Evolutionary conservation across 2,329 filamentous ascomycete species (phyloP).

Genomic region (Fusarium camptoceras): DNA sequence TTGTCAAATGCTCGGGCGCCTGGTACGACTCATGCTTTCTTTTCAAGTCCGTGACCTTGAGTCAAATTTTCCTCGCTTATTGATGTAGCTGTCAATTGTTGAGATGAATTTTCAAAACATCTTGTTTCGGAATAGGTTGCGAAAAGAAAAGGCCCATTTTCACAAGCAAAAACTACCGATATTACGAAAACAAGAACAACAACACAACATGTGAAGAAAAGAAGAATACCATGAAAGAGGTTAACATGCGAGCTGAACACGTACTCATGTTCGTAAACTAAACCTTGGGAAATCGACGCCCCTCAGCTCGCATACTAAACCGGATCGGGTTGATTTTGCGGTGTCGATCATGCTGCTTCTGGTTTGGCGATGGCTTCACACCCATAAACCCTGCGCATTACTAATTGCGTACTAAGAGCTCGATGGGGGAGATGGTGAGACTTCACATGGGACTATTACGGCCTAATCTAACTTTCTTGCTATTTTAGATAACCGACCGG

Average conservation of each 20-base stretch:
- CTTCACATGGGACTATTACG: not conserved
- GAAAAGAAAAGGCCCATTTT: conserved; percentile 22
- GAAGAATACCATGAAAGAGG: not conserved
- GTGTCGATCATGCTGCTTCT: conserved; percentile 8
- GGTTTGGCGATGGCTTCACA: conserved; percentile 4
- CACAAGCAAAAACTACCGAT: too few species aligned
- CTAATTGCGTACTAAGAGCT: not conserved
- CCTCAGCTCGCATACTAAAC: conserved; percentile 44
- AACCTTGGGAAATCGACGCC: not conserved
- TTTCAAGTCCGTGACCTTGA: not conserved
- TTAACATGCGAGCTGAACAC: not conserved
- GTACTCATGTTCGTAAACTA: not conserved
- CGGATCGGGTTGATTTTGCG: conserved; percentile 31
- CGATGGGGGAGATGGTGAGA: not conserved
- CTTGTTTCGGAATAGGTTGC: conserved; percentile 37
- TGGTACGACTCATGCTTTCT: not conserved
- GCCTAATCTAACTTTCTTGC: not conserved
- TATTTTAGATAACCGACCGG: not conserved
- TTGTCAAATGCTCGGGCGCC: not conserved
- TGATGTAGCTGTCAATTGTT: not conserved
- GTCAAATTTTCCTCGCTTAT: not conserved
- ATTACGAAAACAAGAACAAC: not conserved
- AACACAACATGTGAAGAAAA: conserved; percentile 8
- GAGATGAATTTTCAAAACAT: not conserved
- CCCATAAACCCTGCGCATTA: not conserved